phyloP scores from a whole-genome alignment of 306 rosid species.

The Crataegus laevigata region DNA sequence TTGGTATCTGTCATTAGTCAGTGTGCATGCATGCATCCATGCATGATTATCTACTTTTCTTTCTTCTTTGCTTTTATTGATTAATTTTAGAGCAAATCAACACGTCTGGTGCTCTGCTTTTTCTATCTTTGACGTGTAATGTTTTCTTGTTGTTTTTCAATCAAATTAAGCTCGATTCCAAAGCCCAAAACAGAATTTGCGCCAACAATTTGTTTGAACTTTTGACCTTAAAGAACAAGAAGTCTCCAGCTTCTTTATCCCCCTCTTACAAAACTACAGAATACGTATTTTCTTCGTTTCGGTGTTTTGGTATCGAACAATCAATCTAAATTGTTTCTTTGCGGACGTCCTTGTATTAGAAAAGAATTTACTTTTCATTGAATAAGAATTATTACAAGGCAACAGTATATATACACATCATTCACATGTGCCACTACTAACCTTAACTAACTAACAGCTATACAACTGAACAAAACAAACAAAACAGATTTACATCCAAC shows the following conservation, averaged over 20 bases:
- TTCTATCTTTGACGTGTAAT: neutral
- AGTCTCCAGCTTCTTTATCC: neutral
- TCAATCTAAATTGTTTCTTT: neutral
- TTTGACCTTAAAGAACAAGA: neutral
- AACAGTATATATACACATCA: no score
- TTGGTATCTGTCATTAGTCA: neutral
- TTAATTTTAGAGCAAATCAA: neutral
- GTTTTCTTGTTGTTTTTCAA: neutral
- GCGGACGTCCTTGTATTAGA: neutral
- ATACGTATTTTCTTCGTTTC: neutral
- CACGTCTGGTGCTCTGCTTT: neutral
- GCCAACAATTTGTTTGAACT: neutral
- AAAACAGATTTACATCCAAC: no score
- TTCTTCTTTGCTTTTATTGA: neutral
- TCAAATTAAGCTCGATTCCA: neutral
- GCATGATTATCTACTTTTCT: neutral
- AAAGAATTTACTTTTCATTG: no score
- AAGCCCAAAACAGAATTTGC: neutral
- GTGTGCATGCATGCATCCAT: neutral
- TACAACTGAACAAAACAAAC: no score
- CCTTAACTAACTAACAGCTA: no score
- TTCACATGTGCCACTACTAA: no score
- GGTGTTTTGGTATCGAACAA: neutral
- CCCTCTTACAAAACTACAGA: neutral
- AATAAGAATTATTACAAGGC: no score